Evolutionary conservation across 2,329 filamentous ascomycete genomes (phyloP).

Genomic region (Talaromyces sp.): DNA sequence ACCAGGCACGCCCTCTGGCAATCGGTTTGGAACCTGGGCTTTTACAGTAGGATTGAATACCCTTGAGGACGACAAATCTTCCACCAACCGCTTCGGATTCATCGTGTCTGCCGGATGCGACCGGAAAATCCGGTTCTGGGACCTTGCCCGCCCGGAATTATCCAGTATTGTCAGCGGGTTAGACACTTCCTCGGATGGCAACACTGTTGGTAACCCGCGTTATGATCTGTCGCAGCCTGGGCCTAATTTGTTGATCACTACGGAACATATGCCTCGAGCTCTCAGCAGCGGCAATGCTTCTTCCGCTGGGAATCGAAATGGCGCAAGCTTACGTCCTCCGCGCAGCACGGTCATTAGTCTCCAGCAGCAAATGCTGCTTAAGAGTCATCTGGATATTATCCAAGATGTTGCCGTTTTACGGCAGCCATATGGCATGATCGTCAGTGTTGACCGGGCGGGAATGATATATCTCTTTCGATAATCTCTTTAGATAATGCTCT

Average conservation of each 20-base stretch:
- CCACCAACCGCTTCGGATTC: slow-evolving; percentile 71
- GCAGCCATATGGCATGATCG: slow-evolving; percentile 86
- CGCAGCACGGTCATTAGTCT: slow-evolving; percentile 82
- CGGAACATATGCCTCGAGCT: slow-evolving; percentile 60
- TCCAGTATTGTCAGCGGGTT: slow-evolving; percentile 81
- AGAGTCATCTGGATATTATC: slow-evolving; percentile 84
- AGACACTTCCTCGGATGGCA: slow-evolving; percentile 62
- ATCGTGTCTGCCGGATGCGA: slow-evolving; percentile 87
- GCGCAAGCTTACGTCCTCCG: slow-evolving; percentile 55
- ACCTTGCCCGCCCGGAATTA: slow-evolving; percentile 74
- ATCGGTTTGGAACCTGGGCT: slow-evolving; percentile 65
- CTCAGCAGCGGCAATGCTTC: slow-evolving; percentile 30
- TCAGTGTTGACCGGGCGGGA: slow-evolving; percentile 86
- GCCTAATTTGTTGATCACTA: slow-evolving; percentile 65
- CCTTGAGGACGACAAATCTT: slow-evolving; percentile 62
- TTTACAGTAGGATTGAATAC: slow-evolving; percentile 73
- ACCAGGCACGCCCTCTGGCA: slow-evolving; percentile 20
- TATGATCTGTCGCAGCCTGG: slow-evolving; percentile 69
- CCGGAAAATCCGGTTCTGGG: slow-evolving; percentile 92
- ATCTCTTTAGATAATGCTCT: slow-evolving; percentile 66
- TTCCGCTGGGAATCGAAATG: slow-evolving; percentile 39
- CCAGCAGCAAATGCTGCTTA: slow-evolving; percentile 83
- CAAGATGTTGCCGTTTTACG: slow-evolving; percentile 87
- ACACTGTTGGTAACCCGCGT: slow-evolving; percentile 58
- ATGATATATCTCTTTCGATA: slow-evolving; percentile 83